phyloP scores from a whole-genome alignment of 2,329 filamentous ascomycete species.

The Penicillium expansum region DNA sequence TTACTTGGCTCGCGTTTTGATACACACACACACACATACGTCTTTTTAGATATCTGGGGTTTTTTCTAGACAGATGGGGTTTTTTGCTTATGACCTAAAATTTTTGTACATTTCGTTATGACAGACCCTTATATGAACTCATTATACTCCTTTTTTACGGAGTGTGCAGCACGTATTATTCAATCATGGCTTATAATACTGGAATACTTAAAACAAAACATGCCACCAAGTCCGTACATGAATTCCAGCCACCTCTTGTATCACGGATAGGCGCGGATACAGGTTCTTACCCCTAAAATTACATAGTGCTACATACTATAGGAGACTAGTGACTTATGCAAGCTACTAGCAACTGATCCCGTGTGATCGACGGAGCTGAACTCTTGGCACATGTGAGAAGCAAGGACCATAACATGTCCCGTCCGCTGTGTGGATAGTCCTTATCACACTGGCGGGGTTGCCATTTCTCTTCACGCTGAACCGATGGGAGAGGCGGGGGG shows the following conservation, averaged over 20 bases:
- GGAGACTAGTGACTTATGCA: background rate
- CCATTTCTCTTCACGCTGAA: background rate
- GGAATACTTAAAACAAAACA: background rate
- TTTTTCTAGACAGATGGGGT: background rate
- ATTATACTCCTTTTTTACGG: background rate
- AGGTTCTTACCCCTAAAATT: background rate
- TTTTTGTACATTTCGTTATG: slow-evolving; percentile 1
- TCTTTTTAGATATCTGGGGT: background rate
- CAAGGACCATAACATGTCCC: background rate
- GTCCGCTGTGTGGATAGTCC: background rate
- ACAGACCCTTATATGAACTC: background rate
- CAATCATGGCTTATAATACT: background rate
- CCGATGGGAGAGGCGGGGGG: too few relatives aligned
- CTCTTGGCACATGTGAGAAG: background rate
- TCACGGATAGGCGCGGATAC: background rate
- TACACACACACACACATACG: background rate
- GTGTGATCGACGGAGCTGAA: background rate
- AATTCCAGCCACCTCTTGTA: background rate
- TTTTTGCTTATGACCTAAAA: slow-evolving; percentile 1
- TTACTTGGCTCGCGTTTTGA: background rate
- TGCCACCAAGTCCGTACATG: background rate
- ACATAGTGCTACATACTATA: too few relatives aligned
- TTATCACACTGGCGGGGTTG: background rate
- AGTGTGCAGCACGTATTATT: background rate
- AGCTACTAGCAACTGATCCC: background rate